phyloP scores from a whole-genome alignment of 2,329 filamentous ascomycete genomes.

The Alternaria sp. region DNA sequence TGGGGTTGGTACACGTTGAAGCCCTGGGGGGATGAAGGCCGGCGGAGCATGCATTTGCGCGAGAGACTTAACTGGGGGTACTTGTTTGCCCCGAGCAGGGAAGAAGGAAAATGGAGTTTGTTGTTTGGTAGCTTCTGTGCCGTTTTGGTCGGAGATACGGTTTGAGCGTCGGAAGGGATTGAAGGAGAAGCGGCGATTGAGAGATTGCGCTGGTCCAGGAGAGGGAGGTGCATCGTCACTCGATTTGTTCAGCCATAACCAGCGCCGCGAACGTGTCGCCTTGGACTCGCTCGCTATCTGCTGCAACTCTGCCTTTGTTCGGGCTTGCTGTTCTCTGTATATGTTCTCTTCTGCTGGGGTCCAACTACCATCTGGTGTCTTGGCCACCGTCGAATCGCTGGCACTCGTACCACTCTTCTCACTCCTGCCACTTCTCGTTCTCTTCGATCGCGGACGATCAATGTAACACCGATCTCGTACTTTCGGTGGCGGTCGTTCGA shows the following conservation, averaged over 20 bases:
- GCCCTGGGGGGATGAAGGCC: slow-evolving; percentile 35
- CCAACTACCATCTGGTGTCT: slow-evolving; percentile 13
- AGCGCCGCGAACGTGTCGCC: slow-evolving; percentile 19
- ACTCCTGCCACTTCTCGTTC: slow-evolving; percentile 12
- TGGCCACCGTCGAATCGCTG: slow-evolving; percentile 17
- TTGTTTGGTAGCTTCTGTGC: slow-evolving; percentile 12
- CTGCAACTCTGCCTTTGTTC: slow-evolving; percentile 18
- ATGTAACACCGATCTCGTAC: slow-evolving; percentile 21
- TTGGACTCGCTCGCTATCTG: slow-evolving; percentile 21
- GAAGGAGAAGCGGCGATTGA: slow-evolving; percentile 15
- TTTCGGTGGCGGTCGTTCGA: slow-evolving; percentile 13
- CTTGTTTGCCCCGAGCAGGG: background rate
- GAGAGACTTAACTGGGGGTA: slow-evolving; percentile 2
- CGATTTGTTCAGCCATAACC: slow-evolving; percentile 25
- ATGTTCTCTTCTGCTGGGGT: slow-evolving; percentile 5
- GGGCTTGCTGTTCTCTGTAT: slow-evolving; percentile 12
- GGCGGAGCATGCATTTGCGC: slow-evolving; percentile 28
- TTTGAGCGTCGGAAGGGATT: slow-evolving; percentile 28
- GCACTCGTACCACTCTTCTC: slow-evolving; percentile 5
- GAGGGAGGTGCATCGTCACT: slow-evolving; percentile 17
- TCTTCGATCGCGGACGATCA: slow-evolving; percentile 9
- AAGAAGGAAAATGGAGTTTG: background rate
- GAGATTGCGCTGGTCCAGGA: background rate
- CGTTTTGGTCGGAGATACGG: slow-evolving; percentile 13
- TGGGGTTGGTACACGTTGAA: slow-evolving; percentile 35